Percentiles rank a stretch among this genome's conserved stretches.
Evolutionary conservation across 2,329 filamentous ascomycete species (phyloP).

Genomic region (Exophiala bonariae): DNA sequence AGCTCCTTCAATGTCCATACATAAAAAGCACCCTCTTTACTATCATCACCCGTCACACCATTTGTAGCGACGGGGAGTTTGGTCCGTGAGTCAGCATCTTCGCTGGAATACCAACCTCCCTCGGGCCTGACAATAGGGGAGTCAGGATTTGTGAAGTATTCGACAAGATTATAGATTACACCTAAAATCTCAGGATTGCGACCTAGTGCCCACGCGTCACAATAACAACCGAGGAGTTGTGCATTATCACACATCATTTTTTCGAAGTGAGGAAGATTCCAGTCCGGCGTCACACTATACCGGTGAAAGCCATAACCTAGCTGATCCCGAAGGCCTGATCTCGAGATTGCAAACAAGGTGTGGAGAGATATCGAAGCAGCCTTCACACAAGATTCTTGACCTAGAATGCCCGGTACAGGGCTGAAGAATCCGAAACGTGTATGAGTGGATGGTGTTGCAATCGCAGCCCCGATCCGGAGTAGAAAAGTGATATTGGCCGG

Average conservation of each 20-base stretch:
- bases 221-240: conserved; percentile 77
- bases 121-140: conserved; percentile 63
- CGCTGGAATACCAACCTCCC: conserved; percentile 82
- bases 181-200: conserved; percentile 72
- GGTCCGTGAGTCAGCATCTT: conserved; percentile 84
- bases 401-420: conserved; percentile 83
- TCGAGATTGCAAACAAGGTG: conserved; percentile 76
- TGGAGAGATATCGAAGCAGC: conserved; percentile 77
- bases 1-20: conserved; percentile 91
- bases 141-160: conserved; percentile 71
- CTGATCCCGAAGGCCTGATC: conserved; percentile 71
- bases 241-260: conserved; percentile 96
- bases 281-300: conserved; percentile 88
- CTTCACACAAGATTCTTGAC: conserved; percentile 70
- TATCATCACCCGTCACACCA: conserved; percentile 65
- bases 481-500: conserved; percentile 83
- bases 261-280: conserved; percentile 94
- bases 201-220: conserved; percentile 77
- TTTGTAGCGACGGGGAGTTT: conserved; percentile 42
- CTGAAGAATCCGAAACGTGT: conserved; percentile 55
- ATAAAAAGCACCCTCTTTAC: conserved; percentile 90
- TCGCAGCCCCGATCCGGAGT: conserved; percentile 63
- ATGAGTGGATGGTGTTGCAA: conserved; percentile 23
- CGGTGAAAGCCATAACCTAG: conserved; percentile 77
- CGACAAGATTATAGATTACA: conserved; percentile 76